Conservation (phyloP, 2,329 filamentous ascomycete genomes). For the Orbilia brochopaga region DNA sequence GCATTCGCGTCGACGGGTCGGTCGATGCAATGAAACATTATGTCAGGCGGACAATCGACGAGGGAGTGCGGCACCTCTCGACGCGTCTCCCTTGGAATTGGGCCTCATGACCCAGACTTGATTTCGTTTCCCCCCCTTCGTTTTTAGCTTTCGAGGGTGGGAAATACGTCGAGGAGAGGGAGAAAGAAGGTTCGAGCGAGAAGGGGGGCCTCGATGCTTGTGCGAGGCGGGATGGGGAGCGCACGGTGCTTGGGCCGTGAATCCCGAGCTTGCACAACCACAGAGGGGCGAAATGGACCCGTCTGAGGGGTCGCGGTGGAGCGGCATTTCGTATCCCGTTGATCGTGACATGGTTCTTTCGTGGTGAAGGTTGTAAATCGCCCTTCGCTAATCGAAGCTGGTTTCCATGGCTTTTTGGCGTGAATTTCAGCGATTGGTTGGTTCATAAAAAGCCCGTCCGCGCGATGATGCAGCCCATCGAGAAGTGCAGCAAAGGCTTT, state of each 20-base stretch:
- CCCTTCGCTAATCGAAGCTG: conserved; percentile 34
- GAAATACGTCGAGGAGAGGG: not conserved
- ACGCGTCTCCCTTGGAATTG: not conserved
- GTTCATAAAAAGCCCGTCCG: conserved; percentile 26
- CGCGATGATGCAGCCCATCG: conserved; percentile 21
- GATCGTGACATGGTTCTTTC: not conserved
- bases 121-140: not conserved
- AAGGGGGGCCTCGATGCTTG: not conserved
- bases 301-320: not conserved
- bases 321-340: not conserved
- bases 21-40: conserved; percentile 50
- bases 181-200: not conserved
- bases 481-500: conserved; percentile 7
- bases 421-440: conserved; percentile 36
- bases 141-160: not conserved
- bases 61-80: conserved; percentile 27
- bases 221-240: no score
- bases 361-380: not conserved
- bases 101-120: conserved; percentile 1
- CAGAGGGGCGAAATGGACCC: not conserved
- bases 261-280: not conserved
- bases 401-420: not conserved
- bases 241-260: conserved; percentile 2
- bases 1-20: not conserved
- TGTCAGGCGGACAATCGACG: conserved; percentile 39